These are phyloP conservation scores for Wickerhamiella slavikovae DNA, from an alignment of 805 yeast genomes.

Conservation along the genomic window DNA sequence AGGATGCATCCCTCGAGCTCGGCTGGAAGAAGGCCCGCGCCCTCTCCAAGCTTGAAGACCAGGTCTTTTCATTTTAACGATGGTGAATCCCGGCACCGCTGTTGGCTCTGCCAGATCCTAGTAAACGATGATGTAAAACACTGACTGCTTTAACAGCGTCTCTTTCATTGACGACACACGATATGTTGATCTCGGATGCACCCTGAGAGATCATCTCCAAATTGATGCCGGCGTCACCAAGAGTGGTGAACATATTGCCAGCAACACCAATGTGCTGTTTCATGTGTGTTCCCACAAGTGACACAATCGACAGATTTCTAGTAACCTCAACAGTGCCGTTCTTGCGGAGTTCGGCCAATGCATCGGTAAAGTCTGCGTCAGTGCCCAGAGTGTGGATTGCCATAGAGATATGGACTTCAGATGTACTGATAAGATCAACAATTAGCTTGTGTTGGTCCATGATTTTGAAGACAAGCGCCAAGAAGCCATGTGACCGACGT, in stretches of 20 bases:
- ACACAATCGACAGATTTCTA: constrained; percentile 71
- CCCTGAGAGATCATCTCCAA: constrained; percentile 98
- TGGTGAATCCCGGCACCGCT: not conserved
- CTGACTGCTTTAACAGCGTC: constrained; percentile 73
- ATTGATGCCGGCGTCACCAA: constrained; percentile 80
- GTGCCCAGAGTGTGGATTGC: constrained; percentile 52
- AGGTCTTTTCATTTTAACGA: constrained; percentile 59
- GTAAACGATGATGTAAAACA: constrained; percentile 68
- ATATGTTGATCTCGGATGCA: constrained; percentile 90
- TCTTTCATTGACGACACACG: constrained; percentile 73
- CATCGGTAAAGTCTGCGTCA: constrained; percentile 47
- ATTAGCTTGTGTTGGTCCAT: constrained; percentile 69
- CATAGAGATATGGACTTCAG: constrained; percentile 97
- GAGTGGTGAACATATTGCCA: constrained; percentile 84
- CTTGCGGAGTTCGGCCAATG: constrained; percentile 54
- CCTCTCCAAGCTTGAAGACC: constrained; percentile 76
- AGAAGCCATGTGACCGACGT: constrained; percentile 81
- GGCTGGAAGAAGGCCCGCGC: constrained; percentile 79
- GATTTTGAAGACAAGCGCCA: constrained; percentile 75
- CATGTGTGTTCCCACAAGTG: constrained; percentile 94
- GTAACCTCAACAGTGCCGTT: constrained; percentile 84
- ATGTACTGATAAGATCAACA: constrained; percentile 88
- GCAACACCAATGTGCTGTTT: constrained; percentile 93
- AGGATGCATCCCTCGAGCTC: constrained; percentile 51
- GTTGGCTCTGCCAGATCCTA: too few relatives aligned